Base-by-base conservation (phyloP, 495 filamentous ascomycete species). In the Hypomontagnella submonticulosa region DNA sequence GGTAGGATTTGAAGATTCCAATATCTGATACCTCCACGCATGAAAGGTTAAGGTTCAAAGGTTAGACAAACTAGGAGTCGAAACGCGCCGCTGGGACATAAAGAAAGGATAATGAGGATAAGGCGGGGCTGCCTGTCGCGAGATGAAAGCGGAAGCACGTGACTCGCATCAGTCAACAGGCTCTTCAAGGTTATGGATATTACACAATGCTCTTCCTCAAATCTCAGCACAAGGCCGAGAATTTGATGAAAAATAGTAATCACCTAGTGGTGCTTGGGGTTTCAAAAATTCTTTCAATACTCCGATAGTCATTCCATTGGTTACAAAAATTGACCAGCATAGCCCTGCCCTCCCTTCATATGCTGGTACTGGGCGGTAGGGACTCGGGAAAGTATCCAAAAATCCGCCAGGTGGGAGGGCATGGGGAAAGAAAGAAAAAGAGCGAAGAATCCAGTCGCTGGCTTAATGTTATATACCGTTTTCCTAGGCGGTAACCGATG, bases 171-270 rank as follows among this genome's bases (percentile, higher is more conserved):
- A 27, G 9, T 10, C 23, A 34, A 6, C n/a, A n/a, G n/a, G n/a
- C n/a, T n/a, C n/a, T n/a, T n/a, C n/a, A n/a, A n/a, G n/a, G n/a
- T n/a, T n/a, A n/a, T n/a, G n/a, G n/a, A n/a, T 38, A 12, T 12
- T 38, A 38, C 36, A 6, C 5, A 40, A 27, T 11, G 9, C 18
- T 47, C 33, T 63, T 66, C 41, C 20, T 70, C 57, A 38, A 57
- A 37, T 44, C 61, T 8, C 61, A 20, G 66, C 66, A 44, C 57
- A 4, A 52, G 57, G 66, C 57, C 16, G 33, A 30, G 51, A 61
- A 1, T 51, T 57, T 46, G 54, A 70, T 58, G 66, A 70, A 70
- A 70, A 70, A 50, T 18, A 10, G 1, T 15, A 32, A 30, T 46
- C 54, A 37, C 54, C 54, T 10, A 12, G 4, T 8, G 54, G 54